Base-by-base conservation (phyloP, 192 early-diverging fungal species). In the Fimicolochytrium jonesii region DNA sequence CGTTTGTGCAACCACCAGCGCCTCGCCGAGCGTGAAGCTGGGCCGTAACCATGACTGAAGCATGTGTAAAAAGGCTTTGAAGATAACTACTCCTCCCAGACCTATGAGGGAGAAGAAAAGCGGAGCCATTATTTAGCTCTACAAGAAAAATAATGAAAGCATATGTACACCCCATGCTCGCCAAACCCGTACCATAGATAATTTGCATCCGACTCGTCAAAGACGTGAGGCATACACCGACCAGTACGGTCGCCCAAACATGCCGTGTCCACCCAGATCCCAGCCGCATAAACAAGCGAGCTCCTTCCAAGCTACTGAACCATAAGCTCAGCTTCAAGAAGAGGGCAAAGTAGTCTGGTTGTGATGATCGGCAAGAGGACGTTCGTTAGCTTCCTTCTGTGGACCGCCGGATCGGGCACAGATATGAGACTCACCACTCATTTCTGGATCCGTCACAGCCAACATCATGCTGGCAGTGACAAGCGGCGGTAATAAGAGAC, bases 11-110 rank as follows among this genome's bases (percentile, higher is more conserved):
- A 90, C 50, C 13, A 88, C 63, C 25, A 78, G 74, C 66, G 86
- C 66, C 61, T 90, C 88, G 10, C 87, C 86, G 49, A 85, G 73
- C 0, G 87, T 87, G 67, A 90, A 87, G 31, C 79, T 82, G 6
- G 69, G 67, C 22, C 77, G 59, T 25, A 80, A 70, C 53, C 29
- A 55, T 2, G 53, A 36, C 10, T 36, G 33, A 25, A 55, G 33
- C 33, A 55, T 7, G 33, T 25, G 53, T 4, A 76, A 32, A 11
- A 61, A 15, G 15, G 13, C 32, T 23, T 33, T 61, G 45, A 51
- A 36, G 4, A 61, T 34, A 3, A 17, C 32, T 6, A 51, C n/a
- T 5, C 41, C 57, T 28, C 28, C 18, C 3, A 47, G 18, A 30
- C 57, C 39, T 28, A 43, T 4, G 4, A 17, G 26, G 7, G 44